Conservation (phyloP, 495 filamentous ascomycete genomes). For the Neurospora terricola region DNA sequence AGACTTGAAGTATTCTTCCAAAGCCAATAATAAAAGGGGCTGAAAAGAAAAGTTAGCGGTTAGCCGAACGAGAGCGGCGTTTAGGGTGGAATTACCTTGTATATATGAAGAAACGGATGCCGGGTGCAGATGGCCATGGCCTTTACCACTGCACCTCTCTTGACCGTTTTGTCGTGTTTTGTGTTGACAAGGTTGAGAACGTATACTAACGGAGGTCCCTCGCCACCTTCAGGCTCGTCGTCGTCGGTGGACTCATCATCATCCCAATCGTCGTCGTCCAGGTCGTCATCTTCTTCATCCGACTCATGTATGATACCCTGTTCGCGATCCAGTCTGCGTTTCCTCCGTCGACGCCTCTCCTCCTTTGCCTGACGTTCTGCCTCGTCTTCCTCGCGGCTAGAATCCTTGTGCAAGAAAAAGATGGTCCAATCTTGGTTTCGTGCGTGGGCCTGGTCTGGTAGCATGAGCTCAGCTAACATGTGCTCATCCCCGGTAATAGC, state of each 20-base stretch:
- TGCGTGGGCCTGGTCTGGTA: slow-evolving; percentile 93
- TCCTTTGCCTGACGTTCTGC: slow-evolving; percentile 40
- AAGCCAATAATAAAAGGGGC: slow-evolving; percentile 85
- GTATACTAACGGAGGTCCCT: slow-evolving; percentile 91
- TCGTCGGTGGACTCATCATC: slow-evolving; percentile 45
- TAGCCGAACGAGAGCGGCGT: neutral
- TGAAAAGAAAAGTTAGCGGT: slow-evolving; percentile 29
- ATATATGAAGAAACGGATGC: slow-evolving; percentile 98
- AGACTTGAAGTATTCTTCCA: slow-evolving; percentile 95
- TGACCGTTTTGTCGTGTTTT: slow-evolving; percentile 85
- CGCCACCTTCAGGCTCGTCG: slow-evolving; percentile 55
- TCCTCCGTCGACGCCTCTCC: slow-evolving; percentile 36
- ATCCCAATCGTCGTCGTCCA: slow-evolving; percentile 21
- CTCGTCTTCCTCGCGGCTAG: slow-evolving; percentile 69
- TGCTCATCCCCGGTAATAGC: slow-evolving; percentile 93
- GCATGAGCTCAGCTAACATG: slow-evolving; percentile 97
- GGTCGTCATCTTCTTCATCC: slow-evolving; percentile 35
- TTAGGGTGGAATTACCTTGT: slow-evolving; percentile 55
- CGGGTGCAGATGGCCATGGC: slow-evolving; percentile 99
- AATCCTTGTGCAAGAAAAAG: slow-evolving; percentile 96
- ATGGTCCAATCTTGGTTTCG: slow-evolving; percentile 98
- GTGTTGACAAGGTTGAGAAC: slow-evolving; percentile 97
- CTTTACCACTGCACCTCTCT: slow-evolving; percentile 90
- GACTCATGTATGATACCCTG: slow-evolving; percentile 46
- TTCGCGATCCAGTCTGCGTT: slow-evolving; percentile 34